Evolutionary conservation across 2,329 filamentous ascomycete species (phyloP), one percentile per base, ranked within the genome.

Genomic region (Fonsecaea monophora): DNA sequence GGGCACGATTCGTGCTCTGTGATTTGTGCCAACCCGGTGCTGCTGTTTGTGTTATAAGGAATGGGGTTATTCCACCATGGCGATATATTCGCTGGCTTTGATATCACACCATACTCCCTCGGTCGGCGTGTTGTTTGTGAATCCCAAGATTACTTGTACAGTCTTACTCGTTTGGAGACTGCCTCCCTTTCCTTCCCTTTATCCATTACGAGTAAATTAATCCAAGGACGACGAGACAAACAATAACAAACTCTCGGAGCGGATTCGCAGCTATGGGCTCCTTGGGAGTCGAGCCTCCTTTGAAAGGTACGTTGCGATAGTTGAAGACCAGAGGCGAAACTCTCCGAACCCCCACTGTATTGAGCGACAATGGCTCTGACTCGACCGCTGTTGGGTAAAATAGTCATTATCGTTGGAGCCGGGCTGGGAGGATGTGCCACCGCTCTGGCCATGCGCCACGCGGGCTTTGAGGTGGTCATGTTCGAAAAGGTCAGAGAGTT

Each of bases 391-490:
- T 18, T 34, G 21, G 13, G 12, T 2, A 54, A 32, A 9, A 50
- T 57, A 68, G 68, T 70, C 35, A 70, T 70, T 21, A 65, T 70
- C 40, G 68, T 70, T 25, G 69, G 69, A 18, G 66, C 68, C 77
- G 87, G 87, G 21, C 89, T 89, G 66, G 87, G 85, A 42, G 87
- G 87, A 15, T 80, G 89, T 34, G 85, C 86, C 6, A 85, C 86
- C 18, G 87, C 87, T 50, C 87, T 89, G 68, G 87, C 89, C 76
- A 88, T 86, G 72, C 82, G 85, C 68, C 82, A 85, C 15, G 85
- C 89, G 69, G 87, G 87, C 15, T 87, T 89, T 73, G 78, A 81
- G 12, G 86, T 87, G 18, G 77, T 82, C 62, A 81, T 89, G 67
- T 87, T 87, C 74, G 86, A 69, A 60, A 71, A 68, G 48, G 79